Evolutionary conservation across 2,329 filamentous ascomycete species (phyloP).

Genomic region (Emmonsiellopsis sp.): DNA sequence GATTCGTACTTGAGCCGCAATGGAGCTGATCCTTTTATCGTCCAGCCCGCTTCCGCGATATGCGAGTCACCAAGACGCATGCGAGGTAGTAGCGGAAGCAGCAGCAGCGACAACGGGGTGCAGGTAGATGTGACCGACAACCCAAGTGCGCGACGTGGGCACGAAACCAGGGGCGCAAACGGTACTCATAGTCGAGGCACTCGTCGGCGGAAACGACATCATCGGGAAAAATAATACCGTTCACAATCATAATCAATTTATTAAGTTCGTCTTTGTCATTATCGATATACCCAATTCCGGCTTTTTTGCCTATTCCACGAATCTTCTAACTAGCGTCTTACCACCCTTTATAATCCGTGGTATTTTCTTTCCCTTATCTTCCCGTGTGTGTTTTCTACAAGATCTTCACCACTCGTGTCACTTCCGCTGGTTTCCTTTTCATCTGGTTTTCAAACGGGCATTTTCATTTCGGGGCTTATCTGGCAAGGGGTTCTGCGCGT

Average conservation of each 20-base stretch:
- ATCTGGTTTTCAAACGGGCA: background rate
- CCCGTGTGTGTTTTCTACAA: background rate
- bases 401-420: background rate
- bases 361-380: background rate
- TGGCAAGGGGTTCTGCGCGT: background rate
- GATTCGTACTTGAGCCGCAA: constrained; percentile 11
- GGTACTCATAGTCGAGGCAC: background rate
- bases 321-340: background rate
- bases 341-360: background rate
- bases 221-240: background rate
- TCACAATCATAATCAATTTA: background rate
- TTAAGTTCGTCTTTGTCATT: background rate
- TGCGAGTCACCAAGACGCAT: constrained; percentile 5
- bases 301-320: too few relatives aligned
- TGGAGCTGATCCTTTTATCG: constrained; percentile 9
- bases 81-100: constrained; percentile 6
- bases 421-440: background rate
- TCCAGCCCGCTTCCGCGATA: background rate
- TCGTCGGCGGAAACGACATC: background rate
- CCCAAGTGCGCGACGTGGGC: constrained; percentile 12
- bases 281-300: too few relatives aligned
- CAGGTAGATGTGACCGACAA: background rate
- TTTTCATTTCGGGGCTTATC: constrained; percentile 4
- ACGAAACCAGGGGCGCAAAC: constrained; percentile 10
- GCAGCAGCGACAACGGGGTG: constrained; percentile 8